Evolutionary conservation across 352 stramenopile genomes (phyloP), one percentile per base, ranked within the genome.

Genomic region (Elongisporangium undulatum): DNA sequence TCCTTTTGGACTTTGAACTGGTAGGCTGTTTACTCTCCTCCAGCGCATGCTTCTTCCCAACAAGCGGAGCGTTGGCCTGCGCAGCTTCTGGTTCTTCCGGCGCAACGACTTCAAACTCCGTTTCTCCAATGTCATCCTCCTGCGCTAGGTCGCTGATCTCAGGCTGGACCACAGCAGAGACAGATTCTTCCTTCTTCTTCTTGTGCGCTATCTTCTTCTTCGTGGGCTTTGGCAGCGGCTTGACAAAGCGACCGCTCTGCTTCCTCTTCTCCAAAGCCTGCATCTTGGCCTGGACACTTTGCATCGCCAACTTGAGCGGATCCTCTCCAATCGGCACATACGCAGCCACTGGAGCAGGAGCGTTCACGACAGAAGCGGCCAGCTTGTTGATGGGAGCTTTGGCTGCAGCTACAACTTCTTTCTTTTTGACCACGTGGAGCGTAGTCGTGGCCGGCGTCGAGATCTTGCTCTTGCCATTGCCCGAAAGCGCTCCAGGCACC

Each of bases 271-370:
- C 60, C 7, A 23, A 59, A 9, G 9, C 57, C 23, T 29, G 23
- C n/a, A 73, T 64, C 29, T 74, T 67, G 49, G 74, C 75, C 45
- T 67, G 53, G 26, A 79, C 62, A n/a, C 59, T 72, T 10, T 64
- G 55, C 29, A 84, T 56, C 16, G 68, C 69, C 41, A 68, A 67
- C 34, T 81, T 72, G 15, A 82, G 51, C 26, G 66, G 62, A 38
- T 82, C 61, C 45, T 68, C 62, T 23, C 51, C 9, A n/a, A 59
- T 59, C 20, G 53, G 3, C 6, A 56, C 23, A 22, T 57, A 45
- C 34, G 34, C 5, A 45, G 34, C 12, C 34, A 45, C 34, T 45
- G 34, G 34, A 17, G 34, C 34, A 45, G 34, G 1, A 1, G 12
- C 34, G 17, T 1, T 9, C 12, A 17, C 13, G 17, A 45, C 4